phyloP scores from a whole-genome alignment of 257 asterid species.

The Perilla frutescens region DNA sequence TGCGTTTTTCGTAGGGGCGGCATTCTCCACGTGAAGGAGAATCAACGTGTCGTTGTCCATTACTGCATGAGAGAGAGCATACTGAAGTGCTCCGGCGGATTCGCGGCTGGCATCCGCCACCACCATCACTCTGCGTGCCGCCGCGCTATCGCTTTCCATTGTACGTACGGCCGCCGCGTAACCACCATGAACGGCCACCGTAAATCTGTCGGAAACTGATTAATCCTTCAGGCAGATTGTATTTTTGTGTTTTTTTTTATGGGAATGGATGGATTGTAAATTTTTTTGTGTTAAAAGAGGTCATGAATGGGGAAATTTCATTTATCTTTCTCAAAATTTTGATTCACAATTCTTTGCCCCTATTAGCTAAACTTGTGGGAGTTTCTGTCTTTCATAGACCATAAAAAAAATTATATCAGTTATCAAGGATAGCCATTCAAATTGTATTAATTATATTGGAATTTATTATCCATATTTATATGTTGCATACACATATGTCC shows the following conservation, averaged over 20 bases:
- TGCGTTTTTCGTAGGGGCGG: constrained; percentile 57
- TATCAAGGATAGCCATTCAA: constrained; percentile 40
- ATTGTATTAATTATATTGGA: background rate
- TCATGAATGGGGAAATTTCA: background rate
- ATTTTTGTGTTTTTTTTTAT: background rate
- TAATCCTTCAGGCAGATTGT: constrained; percentile 18
- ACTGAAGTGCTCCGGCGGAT: constrained; percentile 72
- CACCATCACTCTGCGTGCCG: constrained; percentile 71
- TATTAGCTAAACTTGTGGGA: constrained; percentile 38
- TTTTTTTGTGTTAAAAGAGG: background rate
- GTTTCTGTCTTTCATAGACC: constrained; percentile 20
- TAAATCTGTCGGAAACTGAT: constrained; percentile 23
- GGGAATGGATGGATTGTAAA: constrained; percentile 22
- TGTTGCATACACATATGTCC: too few species aligned
- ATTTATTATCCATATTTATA: too few species aligned
- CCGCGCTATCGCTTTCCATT: constrained; percentile 45
- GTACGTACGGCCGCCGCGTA: constrained; percentile 34
- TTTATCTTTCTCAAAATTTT: background rate
- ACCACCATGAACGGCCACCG: constrained; percentile 45
- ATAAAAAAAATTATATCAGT: constrained; percentile 3
- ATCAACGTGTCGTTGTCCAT: constrained; percentile 57
- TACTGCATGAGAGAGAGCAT: constrained; percentile 68
- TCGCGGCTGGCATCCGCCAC: constrained; percentile 77
- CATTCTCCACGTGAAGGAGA: constrained; percentile 61
- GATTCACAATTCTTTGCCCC: constrained; percentile 17